A percentile compares a stretch with the other conserved stretches of the same genome.
Conservation (phyloP, 805 yeast species). For the Zygotorulaspora florentina region DNA sequence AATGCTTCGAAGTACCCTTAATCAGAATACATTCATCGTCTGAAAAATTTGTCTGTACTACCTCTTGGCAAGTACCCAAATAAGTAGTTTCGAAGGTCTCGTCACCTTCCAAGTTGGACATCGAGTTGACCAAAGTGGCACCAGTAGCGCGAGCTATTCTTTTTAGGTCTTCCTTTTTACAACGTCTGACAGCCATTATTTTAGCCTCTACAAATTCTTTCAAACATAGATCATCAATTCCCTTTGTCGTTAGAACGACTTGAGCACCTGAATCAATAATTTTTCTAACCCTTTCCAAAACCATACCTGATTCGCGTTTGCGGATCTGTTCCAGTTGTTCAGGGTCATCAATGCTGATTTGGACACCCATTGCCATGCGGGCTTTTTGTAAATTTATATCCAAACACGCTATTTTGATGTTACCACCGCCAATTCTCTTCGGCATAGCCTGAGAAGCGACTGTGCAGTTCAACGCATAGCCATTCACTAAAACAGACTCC, state of each 20-base stretch:
- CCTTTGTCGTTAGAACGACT: slow-evolving; percentile 88
- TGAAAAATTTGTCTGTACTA: slow-evolving; percentile 81
- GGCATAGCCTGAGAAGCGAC: slow-evolving; percentile 97
- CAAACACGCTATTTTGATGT: slow-evolving; percentile 80
- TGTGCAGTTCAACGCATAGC: slow-evolving; percentile 95
- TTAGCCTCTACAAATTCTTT: slow-evolving; percentile 89
- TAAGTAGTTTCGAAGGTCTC: slow-evolving; percentile 82
- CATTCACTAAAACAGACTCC: slow-evolving; percentile 83
- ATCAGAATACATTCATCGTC: slow-evolving; percentile 96
- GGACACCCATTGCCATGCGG: slow-evolving; percentile 97
- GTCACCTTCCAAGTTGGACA: slow-evolving; percentile 94
- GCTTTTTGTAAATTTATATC: slow-evolving; percentile 94
- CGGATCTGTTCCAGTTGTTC: slow-evolving; percentile 92
- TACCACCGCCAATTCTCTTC: slow-evolving; percentile 43
- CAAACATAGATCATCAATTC: slow-evolving; percentile 87
- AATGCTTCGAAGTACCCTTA: slow-evolving; percentile 85
- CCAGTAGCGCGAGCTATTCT: slow-evolving; percentile 98
- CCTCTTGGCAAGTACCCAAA: slow-evolving; percentile 88
- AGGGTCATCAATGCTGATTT: slow-evolving; percentile 94
- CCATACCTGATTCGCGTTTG: slow-evolving; percentile 81
- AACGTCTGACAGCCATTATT: slow-evolving; percentile 93
- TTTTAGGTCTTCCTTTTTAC: slow-evolving; percentile 93
- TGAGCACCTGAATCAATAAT: slow-evolving; percentile 87
- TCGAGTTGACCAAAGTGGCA: slow-evolving; percentile 78
- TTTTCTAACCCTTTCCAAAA: slow-evolving; percentile 76